Percentiles rank a stretch among this genome's conserved stretches.
Evolutionary conservation across 2,329 filamentous ascomycete species (phyloP).

Genomic region (Pseudonectria buxi): DNA sequence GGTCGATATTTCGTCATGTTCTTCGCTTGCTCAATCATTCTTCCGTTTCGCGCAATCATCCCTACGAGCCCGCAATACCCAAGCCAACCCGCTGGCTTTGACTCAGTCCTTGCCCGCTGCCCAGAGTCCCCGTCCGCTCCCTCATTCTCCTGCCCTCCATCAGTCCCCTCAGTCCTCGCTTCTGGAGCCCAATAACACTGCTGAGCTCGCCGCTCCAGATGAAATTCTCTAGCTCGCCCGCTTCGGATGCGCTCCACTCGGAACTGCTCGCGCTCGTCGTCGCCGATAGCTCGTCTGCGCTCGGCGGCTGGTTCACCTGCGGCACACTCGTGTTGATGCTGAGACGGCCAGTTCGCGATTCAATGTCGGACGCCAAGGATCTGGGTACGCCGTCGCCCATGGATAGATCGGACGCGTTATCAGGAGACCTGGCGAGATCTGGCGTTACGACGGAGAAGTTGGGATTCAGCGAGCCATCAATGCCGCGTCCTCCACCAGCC

Average conservation of each 20-base stretch:
- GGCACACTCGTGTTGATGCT: conserved; percentile 43
- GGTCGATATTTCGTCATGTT: conserved; percentile 4
- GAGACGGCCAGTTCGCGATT: conserved; percentile 33
- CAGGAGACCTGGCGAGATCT: conserved; percentile 34
- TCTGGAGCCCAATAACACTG: conserved; percentile 91
- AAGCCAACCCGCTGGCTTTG: conserved; percentile 40
- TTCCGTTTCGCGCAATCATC: neutral
- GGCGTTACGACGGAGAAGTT: conserved; percentile 52
- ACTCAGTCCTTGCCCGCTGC: conserved; percentile 9
- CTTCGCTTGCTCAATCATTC: conserved; percentile 7
- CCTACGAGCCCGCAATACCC: conserved; percentile 44
- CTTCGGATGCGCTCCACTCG: conserved; percentile 51
- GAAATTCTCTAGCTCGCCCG: conserved; percentile 42
- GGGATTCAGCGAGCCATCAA: conserved; percentile 59
- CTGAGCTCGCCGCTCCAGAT: conserved; percentile 77
- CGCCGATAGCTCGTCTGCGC: conserved; percentile 41
- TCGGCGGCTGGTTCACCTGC: conserved; percentile 31
- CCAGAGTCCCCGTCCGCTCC: conserved; percentile 52
- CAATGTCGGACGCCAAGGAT: conserved; percentile 25
- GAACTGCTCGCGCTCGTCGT: conserved; percentile 46
- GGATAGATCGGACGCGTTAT: conserved; percentile 28
- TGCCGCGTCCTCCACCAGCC: conserved; percentile 81
- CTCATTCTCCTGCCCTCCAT: conserved; percentile 91
- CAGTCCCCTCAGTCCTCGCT: conserved; percentile 79
- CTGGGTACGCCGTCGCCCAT: conserved; percentile 23